These are phyloP conservation scores for Rhizopogon vinicolor DNA, from an alignment of 768 basidiomycete species.

Conservation along the genomic window DNA sequence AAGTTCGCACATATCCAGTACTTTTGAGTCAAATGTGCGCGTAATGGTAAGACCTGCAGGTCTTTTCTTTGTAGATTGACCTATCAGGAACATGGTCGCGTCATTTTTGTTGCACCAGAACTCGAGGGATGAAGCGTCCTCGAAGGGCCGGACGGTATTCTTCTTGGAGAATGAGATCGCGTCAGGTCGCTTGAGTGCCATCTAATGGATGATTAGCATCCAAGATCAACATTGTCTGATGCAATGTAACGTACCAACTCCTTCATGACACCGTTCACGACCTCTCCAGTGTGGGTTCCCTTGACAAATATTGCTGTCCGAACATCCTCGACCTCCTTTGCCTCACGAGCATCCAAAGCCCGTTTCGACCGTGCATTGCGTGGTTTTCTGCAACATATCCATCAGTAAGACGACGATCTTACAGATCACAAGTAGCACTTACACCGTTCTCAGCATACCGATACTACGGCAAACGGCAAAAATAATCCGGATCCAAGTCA, in stretches of 20 bases:
- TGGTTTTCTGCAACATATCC: slow-evolving; percentile 57
- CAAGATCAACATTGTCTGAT: background rate
- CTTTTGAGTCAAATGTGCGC: slow-evolving; percentile 78
- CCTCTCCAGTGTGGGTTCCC: slow-evolving; percentile 82
- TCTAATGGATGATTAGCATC: slow-evolving; percentile 39
- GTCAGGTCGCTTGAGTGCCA: slow-evolving; percentile 89
- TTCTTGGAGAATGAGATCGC: slow-evolving; percentile 93
- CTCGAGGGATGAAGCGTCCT: slow-evolving; percentile 72
- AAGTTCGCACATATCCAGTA: slow-evolving; percentile 94
- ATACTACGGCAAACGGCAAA: background rate
- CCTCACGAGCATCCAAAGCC: slow-evolving; percentile 77
- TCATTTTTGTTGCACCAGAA: slow-evolving; percentile 97
- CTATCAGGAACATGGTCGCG: slow-evolving; percentile 84
- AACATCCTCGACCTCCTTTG: slow-evolving; percentile 86
- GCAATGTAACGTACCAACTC: slow-evolving; percentile 61
- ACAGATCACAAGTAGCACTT: slow-evolving; percentile 2
- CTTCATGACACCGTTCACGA: slow-evolving; percentile 76
- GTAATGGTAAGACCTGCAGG: slow-evolving; percentile 84
- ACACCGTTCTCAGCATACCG: slow-evolving; percentile 27
- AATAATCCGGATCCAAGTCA: background rate
- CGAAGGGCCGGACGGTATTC: slow-evolving; percentile 88
- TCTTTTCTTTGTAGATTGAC: slow-evolving; percentile 91
- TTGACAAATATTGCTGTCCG: slow-evolving; percentile 88
- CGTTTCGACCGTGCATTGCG: slow-evolving; percentile 96
- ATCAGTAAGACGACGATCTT: background rate